Evolutionary conservation across 2,329 filamentous ascomycete genomes (phyloP), one percentile per base, ranked within the genome.

Genomic region (Neofusicoccum sp.): DNA sequence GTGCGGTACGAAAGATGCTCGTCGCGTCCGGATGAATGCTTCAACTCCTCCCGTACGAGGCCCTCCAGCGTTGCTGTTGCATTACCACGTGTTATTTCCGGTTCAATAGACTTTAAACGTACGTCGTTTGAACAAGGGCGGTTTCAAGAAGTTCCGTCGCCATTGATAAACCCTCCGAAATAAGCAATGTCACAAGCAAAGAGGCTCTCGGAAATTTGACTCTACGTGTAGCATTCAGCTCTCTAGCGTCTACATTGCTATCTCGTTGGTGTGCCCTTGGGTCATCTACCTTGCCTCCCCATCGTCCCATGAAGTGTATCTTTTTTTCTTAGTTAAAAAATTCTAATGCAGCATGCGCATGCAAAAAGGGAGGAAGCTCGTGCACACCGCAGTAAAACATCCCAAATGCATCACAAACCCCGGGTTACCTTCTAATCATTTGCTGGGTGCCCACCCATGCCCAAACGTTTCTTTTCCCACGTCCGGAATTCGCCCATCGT

Each of bases 381-480:
- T 56, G 51, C 51, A 54, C 49, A 54, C 49, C 20, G 49, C 49
- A 56, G 33, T 41, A 33, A 48, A 56, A 28, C 38, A 43, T 56
- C 51, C 51, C 36, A 56, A 56, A 56, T 56, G 51, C 51, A 56
- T 56, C 51, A 56, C 51, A 56, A 56, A 54, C 49, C 51, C 48
- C 36, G 51, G 30, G 30, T 20, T 28, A 36, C 49, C 48, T 53
- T 56, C 51, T 56, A 56, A 41, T 43, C 51, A 56, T 56, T 56
- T 41, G 51, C 51, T 56, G n/a, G 26, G 24, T 56, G 51, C 51
- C 51, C 51, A 41, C 51, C 51, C 36, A 56, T 40, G 26, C 38
- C 38, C 51, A 56, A 56, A 43, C 36, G 51, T 56, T 43, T 56
- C 51, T 54, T 54, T 28, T 31, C 49, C 49, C 49, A 31, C 49